phyloP scores from a whole-genome alignment of 2,329 filamentous ascomycete species.

The Mycosphaerella arachidis region DNA sequence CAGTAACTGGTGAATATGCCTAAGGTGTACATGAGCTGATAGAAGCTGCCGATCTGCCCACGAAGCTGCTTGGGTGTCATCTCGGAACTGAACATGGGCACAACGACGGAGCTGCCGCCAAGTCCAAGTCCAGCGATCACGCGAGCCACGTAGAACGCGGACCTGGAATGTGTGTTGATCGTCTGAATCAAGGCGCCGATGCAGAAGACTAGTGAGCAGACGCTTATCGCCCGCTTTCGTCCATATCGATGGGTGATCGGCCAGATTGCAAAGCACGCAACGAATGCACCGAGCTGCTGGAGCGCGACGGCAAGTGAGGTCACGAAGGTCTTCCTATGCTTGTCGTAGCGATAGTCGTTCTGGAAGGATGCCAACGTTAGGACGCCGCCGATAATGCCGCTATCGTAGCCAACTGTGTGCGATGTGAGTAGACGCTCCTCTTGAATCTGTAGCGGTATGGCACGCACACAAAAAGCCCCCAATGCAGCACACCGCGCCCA shows the following conservation, averaged over 20 bases:
- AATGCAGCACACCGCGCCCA: slow-evolving; percentile 49
- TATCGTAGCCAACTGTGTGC: slow-evolving; percentile 40
- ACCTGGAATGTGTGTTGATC: slow-evolving; percentile 41
- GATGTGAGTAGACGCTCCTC: slow-evolving; percentile 9
- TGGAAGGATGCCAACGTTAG: slow-evolving; percentile 24
- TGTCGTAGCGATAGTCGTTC: slow-evolving; percentile 20
- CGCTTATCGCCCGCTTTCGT: slow-evolving; percentile 41
- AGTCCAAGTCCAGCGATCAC: slow-evolving; percentile 47
- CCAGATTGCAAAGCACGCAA: slow-evolving; percentile 48
- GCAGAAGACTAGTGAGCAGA: slow-evolving; percentile 40
- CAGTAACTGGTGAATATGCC: slow-evolving; percentile 51
- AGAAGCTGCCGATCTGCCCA: slow-evolving; percentile 48
- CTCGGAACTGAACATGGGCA: slow-evolving; percentile 41
- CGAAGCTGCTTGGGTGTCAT: slow-evolving; percentile 44
- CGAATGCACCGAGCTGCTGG: slow-evolving; percentile 50
- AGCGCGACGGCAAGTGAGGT: slow-evolving; percentile 43
- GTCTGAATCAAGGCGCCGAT: slow-evolving; percentile 44
- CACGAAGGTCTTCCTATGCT: slow-evolving; percentile 20
- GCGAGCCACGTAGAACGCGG: slow-evolving; percentile 43
- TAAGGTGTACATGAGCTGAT: slow-evolving; percentile 49
- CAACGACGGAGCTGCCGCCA: slow-evolving; percentile 44
- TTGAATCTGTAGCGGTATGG: not conserved
- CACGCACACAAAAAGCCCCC: slow-evolving; percentile 42
- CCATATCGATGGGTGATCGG: slow-evolving; percentile 46
- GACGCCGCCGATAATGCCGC: slow-evolving; percentile 35